phyloP scores from a whole-genome alignment of 2,329 filamentous ascomycete species.

The Knoxdaviesia proteae region DNA sequence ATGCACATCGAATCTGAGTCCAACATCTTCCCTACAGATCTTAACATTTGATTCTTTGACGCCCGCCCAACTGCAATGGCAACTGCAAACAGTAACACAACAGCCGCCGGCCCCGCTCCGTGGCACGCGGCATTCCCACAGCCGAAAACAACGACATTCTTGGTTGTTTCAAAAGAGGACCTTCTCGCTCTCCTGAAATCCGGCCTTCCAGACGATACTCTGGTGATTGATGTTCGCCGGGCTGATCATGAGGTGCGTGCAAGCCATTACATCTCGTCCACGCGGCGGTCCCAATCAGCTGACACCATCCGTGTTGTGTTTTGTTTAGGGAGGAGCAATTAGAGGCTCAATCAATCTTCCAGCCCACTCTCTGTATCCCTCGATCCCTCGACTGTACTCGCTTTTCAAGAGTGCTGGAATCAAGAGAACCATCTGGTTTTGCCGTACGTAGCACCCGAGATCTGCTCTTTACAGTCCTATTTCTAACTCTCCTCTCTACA shows the following conservation, averaged over 20 bases:
- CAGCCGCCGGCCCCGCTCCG: slow-evolving; percentile 6
- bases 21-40: too few species aligned
- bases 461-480: neutral
- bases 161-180: slow-evolving; percentile 12
- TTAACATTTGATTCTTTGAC: too few species aligned
- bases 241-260: slow-evolving; percentile 20
- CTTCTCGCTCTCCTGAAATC: slow-evolving; percentile 15
- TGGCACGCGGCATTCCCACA: slow-evolving; percentile 19
- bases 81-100: too few species aligned
- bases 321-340: slow-evolving; percentile 31
- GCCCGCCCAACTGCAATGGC: too few species aligned
- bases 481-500: slow-evolving; percentile 24
- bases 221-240: slow-evolving; percentile 24
- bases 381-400: slow-evolving; percentile 19
- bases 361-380: slow-evolving; percentile 22
- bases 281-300: neutral
- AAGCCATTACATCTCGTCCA: neutral
- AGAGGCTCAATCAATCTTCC: slow-evolving; percentile 29
- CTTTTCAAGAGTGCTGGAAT: slow-evolving; percentile 20
- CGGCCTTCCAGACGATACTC: slow-evolving; percentile 11
- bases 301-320: neutral
- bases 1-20: too few species aligned
- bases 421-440: slow-evolving; percentile 24
- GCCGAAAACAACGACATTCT: slow-evolving; percentile 11
- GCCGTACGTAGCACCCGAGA: slow-evolving; percentile 14